Base-by-base conservation (phyloP, 305 asterid species). In the Fraxinus platypoda region DNA sequence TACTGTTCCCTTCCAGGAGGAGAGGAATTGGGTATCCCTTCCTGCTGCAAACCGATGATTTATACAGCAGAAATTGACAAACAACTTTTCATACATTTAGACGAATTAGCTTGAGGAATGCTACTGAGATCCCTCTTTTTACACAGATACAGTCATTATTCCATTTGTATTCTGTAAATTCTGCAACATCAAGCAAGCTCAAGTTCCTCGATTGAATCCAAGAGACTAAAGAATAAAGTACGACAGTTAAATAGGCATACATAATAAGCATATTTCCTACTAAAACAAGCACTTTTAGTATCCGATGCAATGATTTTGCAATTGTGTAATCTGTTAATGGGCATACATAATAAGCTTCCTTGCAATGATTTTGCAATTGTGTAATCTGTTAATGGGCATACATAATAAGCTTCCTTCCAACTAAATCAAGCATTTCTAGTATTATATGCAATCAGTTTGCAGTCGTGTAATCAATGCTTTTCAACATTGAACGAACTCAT, bases 1-100 rank as follows among this genome's bases (percentile, higher is more conserved):
- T 92, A 72, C 52, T 88, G 85, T 87, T 86, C 52, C 94, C 93
- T 84, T 92, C 93, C 0, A 80, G 88, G 66, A 92, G 95, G 70
- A 85, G 92, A 84, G 95, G 95, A 4, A 87, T 92, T 57, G 94
- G 94, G 41, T 82, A 88, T 76, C 91, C 93, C 46, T 88, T 92
- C 88, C 86, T 91, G 88, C 88, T 92, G 84, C 93, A 89, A 81
- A 87, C 82, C 78, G 91, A 89, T 79, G 75, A 78, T 74, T 81
- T 85, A 54, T 75, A 80, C 76, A 78, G 17, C 34, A 82, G 86
- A 75, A 80, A 82, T 52, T 85, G 81, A 85, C 3, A 17, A 8
- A 38, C 46, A 19, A 8, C 6, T 64, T 64, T 64, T 25, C 34
- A 64, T 64, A 64, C 31, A 25, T 23, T 25, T 17, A 17, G 26